Base-by-base conservation (phyloP, 139 green algal species). In the Raphidocelis subcapitata region DNA sequence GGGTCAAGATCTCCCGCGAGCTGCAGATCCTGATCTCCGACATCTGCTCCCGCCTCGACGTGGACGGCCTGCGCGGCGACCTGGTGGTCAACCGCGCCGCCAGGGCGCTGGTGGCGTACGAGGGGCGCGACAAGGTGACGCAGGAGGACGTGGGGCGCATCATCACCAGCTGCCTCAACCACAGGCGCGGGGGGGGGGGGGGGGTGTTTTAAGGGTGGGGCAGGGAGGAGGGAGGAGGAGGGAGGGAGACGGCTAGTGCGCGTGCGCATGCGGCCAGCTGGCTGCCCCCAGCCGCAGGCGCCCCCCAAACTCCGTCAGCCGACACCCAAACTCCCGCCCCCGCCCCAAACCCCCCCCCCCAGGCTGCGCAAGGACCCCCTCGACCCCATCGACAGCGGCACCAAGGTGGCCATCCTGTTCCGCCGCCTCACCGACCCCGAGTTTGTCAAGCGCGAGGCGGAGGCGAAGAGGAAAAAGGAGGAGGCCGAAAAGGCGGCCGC, bases 11-110 rank as follows among this genome's bases (percentile, higher is more conserved):
- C 18, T 51, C 79, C 5, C 21, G 35, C 4, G 73, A 88, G 3
- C 74, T 90, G 41, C 83, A 90, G 83, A 67, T 97, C 5, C 85
- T 92, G 35, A 95, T 98, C 81, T 91, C 79, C n/a, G 82, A 93
- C 79, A 84, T 97, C 33, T 97, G 94, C 89, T 92, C 88, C 52
- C 75, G 86, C 49, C 80, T 97, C 28, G 81, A 97, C 62, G 88
- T 97, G 41, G 94, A 98, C 69, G 94, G 94, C 46, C 87, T 98
- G 46, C 92, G 94, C 31, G 94, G 94, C 3, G 94, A 98, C 85
- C 92, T 98, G 46, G 88, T 94, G 10, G 82, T 82, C 59, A 97
- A 96, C 84, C 79, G 91, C 28, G 89, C 91, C 0, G 89, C 88
- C 20, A 82, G 79, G 33, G 93, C 94, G 12, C 88, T 94, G 59